These are phyloP conservation scores for Passiflora organensis DNA, from an alignment of 345 rosid genomes.

Conservation along the genomic window DNA sequence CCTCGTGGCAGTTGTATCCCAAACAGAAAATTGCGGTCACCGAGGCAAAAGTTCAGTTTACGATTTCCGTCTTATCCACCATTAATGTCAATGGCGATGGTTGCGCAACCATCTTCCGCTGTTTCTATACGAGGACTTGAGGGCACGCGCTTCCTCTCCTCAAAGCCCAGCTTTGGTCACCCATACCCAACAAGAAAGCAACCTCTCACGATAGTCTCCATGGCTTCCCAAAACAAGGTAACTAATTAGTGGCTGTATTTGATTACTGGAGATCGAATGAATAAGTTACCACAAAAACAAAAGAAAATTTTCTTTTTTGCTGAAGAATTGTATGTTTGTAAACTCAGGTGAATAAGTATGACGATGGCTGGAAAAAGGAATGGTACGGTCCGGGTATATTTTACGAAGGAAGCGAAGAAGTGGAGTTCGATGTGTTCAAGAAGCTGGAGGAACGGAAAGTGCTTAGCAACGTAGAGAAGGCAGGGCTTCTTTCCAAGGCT, in stretches of 20 bases:
- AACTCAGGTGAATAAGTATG: constrained; percentile 69
- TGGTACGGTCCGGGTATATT: constrained; percentile 94
- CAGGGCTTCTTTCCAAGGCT: constrained; percentile 78
- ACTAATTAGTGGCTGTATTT: neutral
- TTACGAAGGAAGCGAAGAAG: constrained; percentile 76
- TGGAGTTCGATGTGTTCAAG: constrained; percentile 88
- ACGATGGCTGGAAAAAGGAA: constrained; percentile 61
- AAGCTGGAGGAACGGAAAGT: constrained; percentile 81
- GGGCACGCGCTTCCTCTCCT: constrained; percentile 21
- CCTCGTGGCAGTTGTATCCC: constrained; percentile 21
- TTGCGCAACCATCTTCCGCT: constrained; percentile 40
- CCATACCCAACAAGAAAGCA: constrained; percentile 26
- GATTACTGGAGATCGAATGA: neutral
- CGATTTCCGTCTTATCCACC: neutral
- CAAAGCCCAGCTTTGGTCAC: constrained; percentile 22
- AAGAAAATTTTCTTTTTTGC: neutral
- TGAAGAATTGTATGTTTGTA: neutral
- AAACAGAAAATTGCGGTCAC: constrained; percentile 1
- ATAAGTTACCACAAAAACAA: neutral
- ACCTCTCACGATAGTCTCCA: constrained; percentile 50
- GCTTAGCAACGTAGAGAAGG: constrained; percentile 76
- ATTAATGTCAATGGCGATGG: constrained; percentile 46
- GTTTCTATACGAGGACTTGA: constrained; percentile 31
- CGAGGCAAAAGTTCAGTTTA: neutral
- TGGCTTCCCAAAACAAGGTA: constrained; percentile 87